Percentiles rank a stretch among this genome's conserved stretches.
These are phyloP conservation scores for Durio zibethinus DNA, from an alignment of 345 rosid species.

Conservation along the genomic window DNA sequence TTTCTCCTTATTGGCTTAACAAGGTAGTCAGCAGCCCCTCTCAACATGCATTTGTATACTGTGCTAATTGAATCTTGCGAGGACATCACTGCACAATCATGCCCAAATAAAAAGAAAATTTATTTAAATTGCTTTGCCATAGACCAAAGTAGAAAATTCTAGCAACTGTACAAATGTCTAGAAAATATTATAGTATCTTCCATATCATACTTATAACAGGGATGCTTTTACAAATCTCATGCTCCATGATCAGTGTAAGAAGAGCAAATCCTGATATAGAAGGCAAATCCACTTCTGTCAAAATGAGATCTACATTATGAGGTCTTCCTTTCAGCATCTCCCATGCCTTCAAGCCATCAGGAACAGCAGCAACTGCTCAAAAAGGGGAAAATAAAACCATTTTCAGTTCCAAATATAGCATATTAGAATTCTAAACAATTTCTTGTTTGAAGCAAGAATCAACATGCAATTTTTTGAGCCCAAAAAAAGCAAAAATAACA, in stretches of 20 bases:
- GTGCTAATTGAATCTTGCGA: constrained; percentile 72
- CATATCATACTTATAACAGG: constrained; percentile 82
- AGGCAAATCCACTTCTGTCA: constrained; percentile 91
- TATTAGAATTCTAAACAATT: no score
- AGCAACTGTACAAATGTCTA: neutral
- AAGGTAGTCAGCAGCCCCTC: constrained; percentile 92
- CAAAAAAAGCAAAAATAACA: neutral
- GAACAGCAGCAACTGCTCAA: constrained; percentile 64
- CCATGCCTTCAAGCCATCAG: constrained; percentile 98
- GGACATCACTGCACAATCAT: constrained; percentile 87
- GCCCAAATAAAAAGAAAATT: neutral
- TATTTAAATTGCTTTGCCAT: neutral
- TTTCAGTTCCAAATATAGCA: constrained; percentile 10
- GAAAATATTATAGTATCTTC: neutral
- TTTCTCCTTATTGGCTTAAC: constrained; percentile 93
- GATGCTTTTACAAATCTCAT: constrained; percentile 78
- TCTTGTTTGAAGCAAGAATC: constrained; percentile 7
- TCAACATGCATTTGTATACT: constrained; percentile 90
- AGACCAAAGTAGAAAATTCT: neutral
- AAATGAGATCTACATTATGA: constrained; percentile 59
- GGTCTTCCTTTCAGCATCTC: constrained; percentile 72
- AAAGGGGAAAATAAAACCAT: constrained; percentile 12
- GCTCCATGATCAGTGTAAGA: constrained; percentile 84
- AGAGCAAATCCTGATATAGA: constrained; percentile 85
- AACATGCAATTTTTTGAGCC: neutral